Base-by-base conservation (phyloP, 2,329 filamentous ascomycete species). In the Plectosphaerella plurivora region DNA sequence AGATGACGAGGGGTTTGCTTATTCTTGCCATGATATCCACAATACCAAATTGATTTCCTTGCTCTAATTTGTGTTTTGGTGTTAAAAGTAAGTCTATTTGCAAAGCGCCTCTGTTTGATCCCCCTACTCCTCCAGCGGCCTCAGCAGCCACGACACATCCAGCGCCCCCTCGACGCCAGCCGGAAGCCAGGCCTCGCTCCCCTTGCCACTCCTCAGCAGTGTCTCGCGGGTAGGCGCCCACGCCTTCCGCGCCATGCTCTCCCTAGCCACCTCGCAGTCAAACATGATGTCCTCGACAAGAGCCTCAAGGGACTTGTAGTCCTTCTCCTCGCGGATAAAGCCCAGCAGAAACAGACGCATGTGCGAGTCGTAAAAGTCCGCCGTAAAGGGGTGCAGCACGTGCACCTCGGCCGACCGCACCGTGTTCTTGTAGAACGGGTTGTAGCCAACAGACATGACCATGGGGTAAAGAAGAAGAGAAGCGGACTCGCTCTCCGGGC, bases 361-460 rank as follows among this genome's bases (percentile, higher is more conserved):
- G 59, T 84, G 82, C 5, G 80, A 81, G 56, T 82, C 89, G 72
- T 97, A 97, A 68, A 99, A 99, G 66, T 97, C 91, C 39, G 77
- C 73, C 2, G 72, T 68, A 67, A 97, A 96, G 44, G 77, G 69
- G 64, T 90, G 86, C 69, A 99, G 81, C 51, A 99, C 82, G 73
- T 96, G 91, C 52, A 96, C 91, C 77, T 96, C 91, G 65, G 94
- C 91, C 57, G 83, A 90, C 56, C 90, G 86, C 46, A 89, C 84
- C 5, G 81, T 86, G 77, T 99, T 97, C 68, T 92, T 91, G 80
- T 96, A 99, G 73, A 92, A 97, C 0, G 94, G 94, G 71, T 97
- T 99, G 81, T 92, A 97, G 45, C 94, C 94, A 59, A 97, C 93
- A 55, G 85, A 90, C 86, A 97, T 89, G 59, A 96, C 91, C 81